Evolutionary conservation across 345 rosid species (phyloP).

Genomic region (Ricinus communis): DNA sequence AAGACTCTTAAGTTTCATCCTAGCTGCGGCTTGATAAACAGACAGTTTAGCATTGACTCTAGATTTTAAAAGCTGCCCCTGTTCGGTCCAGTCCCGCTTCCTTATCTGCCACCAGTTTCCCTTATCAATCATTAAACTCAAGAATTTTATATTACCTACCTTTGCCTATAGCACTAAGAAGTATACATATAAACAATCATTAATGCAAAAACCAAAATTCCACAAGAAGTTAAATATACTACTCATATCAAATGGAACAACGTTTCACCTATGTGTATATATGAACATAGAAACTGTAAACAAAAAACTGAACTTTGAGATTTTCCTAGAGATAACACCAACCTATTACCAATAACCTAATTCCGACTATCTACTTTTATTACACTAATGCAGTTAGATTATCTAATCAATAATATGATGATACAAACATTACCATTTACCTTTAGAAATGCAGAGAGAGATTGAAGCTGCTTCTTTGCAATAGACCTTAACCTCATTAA

Average conservation of each 20-base stretch:
- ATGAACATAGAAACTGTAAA: too few species aligned
- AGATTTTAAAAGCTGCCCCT: slow-evolving; percentile 73
- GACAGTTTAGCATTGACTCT: slow-evolving; percentile 79
- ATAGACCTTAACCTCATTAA: slow-evolving; percentile 72
- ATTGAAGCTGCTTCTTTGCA: slow-evolving; percentile 88
- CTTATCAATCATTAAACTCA: slow-evolving; percentile 9
- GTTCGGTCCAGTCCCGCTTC: slow-evolving; percentile 94
- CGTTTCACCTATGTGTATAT: too few species aligned
- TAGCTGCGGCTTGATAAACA: slow-evolving; percentile 79
- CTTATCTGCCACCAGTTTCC: slow-evolving; percentile 56
- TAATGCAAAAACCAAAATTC: too few species aligned
- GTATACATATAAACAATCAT: too few species aligned
- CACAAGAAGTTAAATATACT: too few species aligned
- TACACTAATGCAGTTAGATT: background rate
- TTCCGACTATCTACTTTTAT: background rate
- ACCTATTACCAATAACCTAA: background rate
- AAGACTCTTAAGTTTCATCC: slow-evolving; percentile 75
- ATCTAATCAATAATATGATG: too few species aligned
- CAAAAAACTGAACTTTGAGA: too few species aligned
- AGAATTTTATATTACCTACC: background rate
- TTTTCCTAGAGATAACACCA: too few species aligned
- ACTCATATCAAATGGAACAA: too few species aligned
- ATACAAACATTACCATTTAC: slow-evolving; percentile 33
- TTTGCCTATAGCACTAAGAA: background rate
- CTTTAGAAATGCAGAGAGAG: slow-evolving; percentile 87